Base-by-base conservation (phyloP, 345 rosid species). In the Eucalyptus victrix region DNA sequence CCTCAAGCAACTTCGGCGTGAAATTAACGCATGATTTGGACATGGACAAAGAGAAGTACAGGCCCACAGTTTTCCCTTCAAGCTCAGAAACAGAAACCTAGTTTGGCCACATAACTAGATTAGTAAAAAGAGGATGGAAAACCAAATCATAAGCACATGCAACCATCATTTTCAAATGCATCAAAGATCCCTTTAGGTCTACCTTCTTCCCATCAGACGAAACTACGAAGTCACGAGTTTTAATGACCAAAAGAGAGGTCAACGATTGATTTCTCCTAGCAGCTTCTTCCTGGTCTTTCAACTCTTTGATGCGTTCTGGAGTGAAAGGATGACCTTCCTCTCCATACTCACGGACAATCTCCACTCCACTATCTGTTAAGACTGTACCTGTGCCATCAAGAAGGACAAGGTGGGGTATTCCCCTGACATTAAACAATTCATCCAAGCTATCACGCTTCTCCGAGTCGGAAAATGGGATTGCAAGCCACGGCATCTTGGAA, bases 401-500 rank as follows among this genome's bases (percentile, higher is more conserved):
- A 80, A 97, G 88, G 90, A 96, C 98, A 11, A 97, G 93, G 89
- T 94, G 91, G 47, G 99, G 98, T 44, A 97, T 94, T 34, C 97
- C 98, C 76, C 88, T 92, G 49, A 96, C 96, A 89, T 94, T 91
- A 90, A 95, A 97, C 88, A 93, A 23, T 87, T 87, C 87, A 76
- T 95, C 92, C 90, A 97, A 91, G 89, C 87, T 89, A 28, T 91
- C 92, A 19, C 97, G 95, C 2, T 93, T 94, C 47, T 91, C 95
- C 0, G 94, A 93, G 88, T 97, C 97, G 37, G 95, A 91, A 86
- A 94, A 97, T 4, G 98, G 99, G 54, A 97, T 92, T 12, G 99
- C 96, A 47, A 96, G 97, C 98, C 99, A 97, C 7, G 98, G 96
- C 98, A 97, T 97, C 91, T 93, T 94, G 23, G 95, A 90, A 91